Base-by-base conservation (phyloP, 2,329 filamentous ascomycete species). In the Dactylellina parvicollis region DNA sequence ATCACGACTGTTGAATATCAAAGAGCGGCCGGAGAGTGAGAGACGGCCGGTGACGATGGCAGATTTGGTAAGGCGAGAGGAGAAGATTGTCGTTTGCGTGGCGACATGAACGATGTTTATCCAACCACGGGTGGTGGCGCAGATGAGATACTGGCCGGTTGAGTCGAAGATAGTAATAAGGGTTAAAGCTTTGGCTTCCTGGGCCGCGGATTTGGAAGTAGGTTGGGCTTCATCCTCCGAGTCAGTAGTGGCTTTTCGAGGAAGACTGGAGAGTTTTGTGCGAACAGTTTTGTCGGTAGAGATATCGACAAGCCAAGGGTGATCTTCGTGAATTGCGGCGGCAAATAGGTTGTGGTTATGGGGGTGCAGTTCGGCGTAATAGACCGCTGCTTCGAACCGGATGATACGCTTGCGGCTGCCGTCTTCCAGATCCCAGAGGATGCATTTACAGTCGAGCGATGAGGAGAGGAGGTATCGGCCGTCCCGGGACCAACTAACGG, bases 401-500 rank as follows among this genome's bases (percentile, higher is more conserved):
- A 97, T 90, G 77, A 92, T 93, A 76, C 93, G 89, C 78, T 93
- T 84, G 71, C 91, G 84, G 75, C 85, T 85, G 79, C 89, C 87
- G 80, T 90, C 85, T 79, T 90, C 85, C 69, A 99, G 84, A 81
- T 99, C 95, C 95, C 95, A 99, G 0, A 99, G 85, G 55, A 96
- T 92, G 75, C 91, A 93, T 81, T 96, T 96, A 91, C 94, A 98
- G 79, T 96, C 95, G 80, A 97, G 92, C 46, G 92, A 96, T 9
- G 92, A 91, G 69, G 92, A 96, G 66, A 99, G 86, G 57, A 99
- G 85, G 81, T 96, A 98, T 76, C 92, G 87, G 24, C 95, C 94
- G 82, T 92, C 92, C 77, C 90, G 86, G 57, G 94, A 97, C 95
- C 95, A 99, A 83, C 93, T 85, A 72, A 99, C 82, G 56, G 92